Base-by-base conservation (phyloP, 495 filamentous ascomycete genomes). In the Penicillium cosmopolitanum region DNA sequence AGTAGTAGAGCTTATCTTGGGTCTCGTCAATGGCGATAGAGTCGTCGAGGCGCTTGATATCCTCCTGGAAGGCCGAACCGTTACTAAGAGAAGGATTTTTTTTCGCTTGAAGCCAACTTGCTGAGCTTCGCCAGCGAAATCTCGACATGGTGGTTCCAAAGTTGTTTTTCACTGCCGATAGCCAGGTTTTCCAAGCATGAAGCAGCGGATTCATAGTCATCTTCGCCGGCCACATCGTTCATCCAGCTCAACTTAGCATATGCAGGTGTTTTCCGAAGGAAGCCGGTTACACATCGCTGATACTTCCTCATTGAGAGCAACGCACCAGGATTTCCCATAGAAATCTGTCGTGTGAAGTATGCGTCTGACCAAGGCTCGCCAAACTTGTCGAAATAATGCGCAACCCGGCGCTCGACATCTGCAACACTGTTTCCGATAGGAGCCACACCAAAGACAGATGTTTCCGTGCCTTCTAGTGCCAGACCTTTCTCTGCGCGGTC, bases 61-160 rank as follows among this genome's bases (percentile, higher is more conserved):
- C 67, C 56, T 69, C 62, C 50, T 76, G 59, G 13, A 68, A 58
- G 53, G 70, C 56, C 7, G 72, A 64, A 55, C 57, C 34, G 19
- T 64, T 48, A 23, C 38, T 44, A 8, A 52, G 16, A 2, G 57
- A 31, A 23, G 69, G 62, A 10, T 66, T 64, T 55, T 75, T 75
- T 75, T 46, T 80, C 73, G 53, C 67, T 66, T 19, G 77, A 86
- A 31, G 89, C 89, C 57, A 97, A 69, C 57, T 88, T 80, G 13
- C 90, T 83, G 9, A 98, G 77, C 72, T 96, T 97, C 11, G 89
- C 86, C 19, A 98, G 79, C 47, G 91, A 93, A n/a, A 97, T 77
- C 69, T 97, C 86, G 36, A 96, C 88, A 69, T 95, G 95, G 71
- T 94, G 91, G 71, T 82, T 89, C 93, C 93, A 97, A 10, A 94